A percentile compares a stretch with the other conserved stretches of the same genome.
Evolutionary conservation across 345 rosid genomes (phyloP).

Genomic region (Syzygium grande): DNA sequence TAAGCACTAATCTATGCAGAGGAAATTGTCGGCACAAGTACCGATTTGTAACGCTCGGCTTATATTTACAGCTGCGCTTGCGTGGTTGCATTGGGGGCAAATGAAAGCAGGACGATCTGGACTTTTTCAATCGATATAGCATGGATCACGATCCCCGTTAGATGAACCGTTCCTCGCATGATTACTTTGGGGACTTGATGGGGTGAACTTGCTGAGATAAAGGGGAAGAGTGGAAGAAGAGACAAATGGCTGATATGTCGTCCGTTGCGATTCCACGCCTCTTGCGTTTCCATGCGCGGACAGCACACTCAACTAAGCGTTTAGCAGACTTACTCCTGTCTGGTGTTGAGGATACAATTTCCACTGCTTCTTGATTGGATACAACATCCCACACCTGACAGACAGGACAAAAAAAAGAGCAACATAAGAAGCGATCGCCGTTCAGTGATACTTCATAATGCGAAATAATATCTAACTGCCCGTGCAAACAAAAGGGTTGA

Average conservation of each 20-base stretch:
- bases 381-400: conserved; percentile 87
- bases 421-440: neutral
- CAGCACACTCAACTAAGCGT: conserved; percentile 52
- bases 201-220: conserved; percentile 1
- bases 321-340: conserved; percentile 69
- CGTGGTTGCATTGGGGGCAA: neutral
- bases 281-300: conserved; percentile 59
- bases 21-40: neutral
- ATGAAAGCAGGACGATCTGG: neutral
- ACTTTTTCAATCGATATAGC: neutral
- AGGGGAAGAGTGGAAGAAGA: conserved; percentile 55
- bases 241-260: conserved; percentile 89
- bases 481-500: neutral
- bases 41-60: neutral
- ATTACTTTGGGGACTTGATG: neutral
- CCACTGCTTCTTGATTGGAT: conserved; percentile 78
- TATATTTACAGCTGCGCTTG: neutral
- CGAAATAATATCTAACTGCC: neutral
- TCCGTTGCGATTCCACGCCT: conserved; percentile 81
- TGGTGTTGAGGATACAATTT: conserved; percentile 47
- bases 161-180: neutral
- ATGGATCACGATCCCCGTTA: neutral
- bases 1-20: neutral
- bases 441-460: neutral
- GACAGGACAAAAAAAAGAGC: neutral